These are phyloP conservation scores for Malassezia sympodialis DNA, from an alignment of 1,284 basidiomycete genomes.

Conservation along the genomic window DNA sequence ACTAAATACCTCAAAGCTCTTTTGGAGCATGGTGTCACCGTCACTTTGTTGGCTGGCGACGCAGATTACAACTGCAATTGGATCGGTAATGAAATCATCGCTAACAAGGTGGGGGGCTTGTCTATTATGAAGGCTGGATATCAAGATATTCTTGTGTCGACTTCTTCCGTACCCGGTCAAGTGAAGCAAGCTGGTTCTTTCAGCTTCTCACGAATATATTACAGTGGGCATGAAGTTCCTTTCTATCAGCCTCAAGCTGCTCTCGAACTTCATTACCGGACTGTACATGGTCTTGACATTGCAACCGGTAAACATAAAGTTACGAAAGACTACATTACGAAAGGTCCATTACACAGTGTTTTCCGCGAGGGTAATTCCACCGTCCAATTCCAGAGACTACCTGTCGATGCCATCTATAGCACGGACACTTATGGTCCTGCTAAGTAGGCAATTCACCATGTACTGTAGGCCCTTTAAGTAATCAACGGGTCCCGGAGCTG, in stretches of 20 bases:
- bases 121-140: constrained; percentile 24
- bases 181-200: constrained; percentile 28
- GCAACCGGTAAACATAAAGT: constrained; percentile 19
- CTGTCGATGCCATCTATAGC: constrained; percentile 21
- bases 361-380: constrained; percentile 24
- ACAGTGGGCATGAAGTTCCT: constrained; percentile 31
- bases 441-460: neutral
- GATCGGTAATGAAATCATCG: constrained; percentile 22
- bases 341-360: constrained; percentile 16
- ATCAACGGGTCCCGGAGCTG: no score
- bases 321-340: constrained; percentile 15
- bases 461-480: no score
- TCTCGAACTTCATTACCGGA: constrained; percentile 24
- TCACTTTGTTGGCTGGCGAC: constrained; percentile 28
- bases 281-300: constrained; percentile 21
- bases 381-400: constrained; percentile 19
- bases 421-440: constrained; percentile 12
- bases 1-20: constrained; percentile 23
- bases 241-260: constrained; percentile 32
- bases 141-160: constrained; percentile 16
- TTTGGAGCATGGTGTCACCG: constrained; percentile 22
- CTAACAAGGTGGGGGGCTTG: constrained; percentile 20
- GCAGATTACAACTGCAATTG: constrained; percentile 38
- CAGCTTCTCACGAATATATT: constrained; percentile 27
- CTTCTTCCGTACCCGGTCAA: constrained; percentile 20